These are phyloP conservation scores for Rosa hybrid DNA, from an alignment of 331 rosid species.

Conservation along the genomic window DNA sequence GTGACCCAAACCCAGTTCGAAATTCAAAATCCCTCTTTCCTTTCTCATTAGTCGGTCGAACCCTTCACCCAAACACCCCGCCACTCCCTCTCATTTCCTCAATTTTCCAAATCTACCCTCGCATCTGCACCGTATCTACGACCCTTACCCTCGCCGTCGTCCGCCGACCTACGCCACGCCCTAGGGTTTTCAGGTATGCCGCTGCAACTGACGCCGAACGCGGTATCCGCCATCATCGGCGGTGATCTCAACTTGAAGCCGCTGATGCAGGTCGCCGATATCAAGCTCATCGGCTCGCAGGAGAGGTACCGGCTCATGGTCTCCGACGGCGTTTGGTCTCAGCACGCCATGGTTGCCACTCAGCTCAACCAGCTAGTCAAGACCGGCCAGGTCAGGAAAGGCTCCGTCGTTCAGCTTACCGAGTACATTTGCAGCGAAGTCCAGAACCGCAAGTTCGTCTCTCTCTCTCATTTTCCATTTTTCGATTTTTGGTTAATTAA, in stretches of 20 bases:
- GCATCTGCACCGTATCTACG: background rate
- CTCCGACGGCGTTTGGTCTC: slow-evolving; percentile 68
- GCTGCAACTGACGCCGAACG: slow-evolving; percentile 80
- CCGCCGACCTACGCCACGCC: background rate
- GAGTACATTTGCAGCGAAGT: slow-evolving; percentile 70
- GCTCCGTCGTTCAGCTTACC: slow-evolving; percentile 84
- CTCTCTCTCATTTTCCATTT: slow-evolving; percentile 11
- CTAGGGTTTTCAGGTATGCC: slow-evolving; percentile 51
- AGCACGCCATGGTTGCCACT: slow-evolving; percentile 75
- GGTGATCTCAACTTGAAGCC: slow-evolving; percentile 88
- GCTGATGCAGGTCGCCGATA: slow-evolving; percentile 73
- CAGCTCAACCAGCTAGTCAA: slow-evolving; percentile 70
- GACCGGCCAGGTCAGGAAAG: slow-evolving; percentile 56
- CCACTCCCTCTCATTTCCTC: slow-evolving; percentile 12
- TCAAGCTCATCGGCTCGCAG: slow-evolving; percentile 49
- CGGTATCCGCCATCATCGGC: slow-evolving; percentile 55
- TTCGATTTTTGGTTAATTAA: slow-evolving; percentile 9
- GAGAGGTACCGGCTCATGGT: slow-evolving; percentile 73
- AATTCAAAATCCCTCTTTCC: slow-evolving; percentile 11
- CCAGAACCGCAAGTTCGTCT: slow-evolving; percentile 71
- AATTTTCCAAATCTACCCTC: background rate
- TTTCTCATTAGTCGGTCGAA: background rate
- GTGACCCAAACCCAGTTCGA: background rate
- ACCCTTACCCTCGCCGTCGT: no score
- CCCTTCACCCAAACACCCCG: background rate